A percentile compares a stretch with the other conserved stretches of the same genome.
These are phyloP conservation scores for Apiospora pterosperma DNA, from an alignment of 2,329 filamentous ascomycete genomes.

Conservation along the genomic window DNA sequence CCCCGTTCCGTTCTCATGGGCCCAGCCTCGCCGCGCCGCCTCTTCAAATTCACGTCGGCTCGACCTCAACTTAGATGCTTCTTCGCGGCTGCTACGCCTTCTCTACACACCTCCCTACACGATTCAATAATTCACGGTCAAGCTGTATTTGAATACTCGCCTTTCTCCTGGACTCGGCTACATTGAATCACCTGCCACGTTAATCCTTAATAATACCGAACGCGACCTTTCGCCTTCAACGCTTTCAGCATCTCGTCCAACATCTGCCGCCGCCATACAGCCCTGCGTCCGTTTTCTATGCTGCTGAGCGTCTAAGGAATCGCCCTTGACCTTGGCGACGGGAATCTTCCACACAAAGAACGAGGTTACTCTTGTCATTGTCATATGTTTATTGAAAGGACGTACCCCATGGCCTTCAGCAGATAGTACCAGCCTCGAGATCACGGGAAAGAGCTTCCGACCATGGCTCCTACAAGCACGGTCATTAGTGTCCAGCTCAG, in stretches of 20 bases:
- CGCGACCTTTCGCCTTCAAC: background rate
- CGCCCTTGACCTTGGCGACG: background rate
- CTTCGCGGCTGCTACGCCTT: background rate
- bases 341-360: background rate
- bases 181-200: background rate
- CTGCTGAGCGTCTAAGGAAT: background rate
- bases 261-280: background rate
- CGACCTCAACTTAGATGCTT: background rate
- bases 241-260: background rate
- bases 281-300: background rate
- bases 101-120: background rate
- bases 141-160: background rate
- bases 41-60: background rate
- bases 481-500: constrained; percentile 51
- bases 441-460: constrained; percentile 4
- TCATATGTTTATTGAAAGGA: background rate
- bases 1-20: background rate
- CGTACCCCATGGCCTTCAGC: constrained; percentile 32
- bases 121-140: background rate
- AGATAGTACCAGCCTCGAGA: constrained; percentile 14
- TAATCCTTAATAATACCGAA: background rate
- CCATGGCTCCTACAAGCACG: constrained; percentile 51
- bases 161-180: background rate
- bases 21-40: constrained; percentile 1
- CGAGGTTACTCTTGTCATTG: background rate